Evolutionary conservation across 2,329 filamentous ascomycete genomes (phyloP), one percentile per base, ranked within the genome.

Genomic region (Pyricularia sp.): DNA sequence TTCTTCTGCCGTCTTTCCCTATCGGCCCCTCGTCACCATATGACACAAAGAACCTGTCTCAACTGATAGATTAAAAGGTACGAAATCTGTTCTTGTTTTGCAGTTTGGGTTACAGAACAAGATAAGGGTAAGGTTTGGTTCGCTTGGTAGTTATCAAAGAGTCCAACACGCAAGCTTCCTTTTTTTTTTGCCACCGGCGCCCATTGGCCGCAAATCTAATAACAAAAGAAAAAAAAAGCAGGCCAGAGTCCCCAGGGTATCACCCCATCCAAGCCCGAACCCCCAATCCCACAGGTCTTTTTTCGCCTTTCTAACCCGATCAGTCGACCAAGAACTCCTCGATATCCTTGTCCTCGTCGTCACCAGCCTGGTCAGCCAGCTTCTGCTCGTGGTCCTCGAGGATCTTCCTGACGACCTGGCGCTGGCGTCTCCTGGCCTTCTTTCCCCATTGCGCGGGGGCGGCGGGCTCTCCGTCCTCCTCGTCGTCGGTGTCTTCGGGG

Each of bases 321-420:
- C 23, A 84, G 75, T 88, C 84, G 73, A 86, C 83, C 77, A 93
- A 78, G 74, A 90, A 87, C 78, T 93, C 89, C 76, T 88, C 85
- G 73, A 94, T 90, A 77, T 93, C 90, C 79, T 91, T 90, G 77
- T 92, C 90, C 70, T 90, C 87, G 72, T 91, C 84, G 70, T 89
- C 86, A 73, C 89, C 88, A 70, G 81, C 78, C 66, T 80, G 76
- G 73, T 87, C 83, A 72, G 84, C 81, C 73, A 86, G 78, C 74
- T 79, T 78, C 79, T 86, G 82, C 79, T 91, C 89, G 72, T 88
- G 83, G 65, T 83, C 85, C 73, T 88, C 88, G 71, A 92, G 78
- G 74, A 90, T 76, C 75, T 88, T 85, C 82, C 88, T 88, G 70
- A 91, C 80, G 77, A 90, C 84, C 72, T 85, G 84, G 75, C 89